Conservation (phyloP, 140 eudicot genomes). For the Erigeron philadelphicus region DNA sequence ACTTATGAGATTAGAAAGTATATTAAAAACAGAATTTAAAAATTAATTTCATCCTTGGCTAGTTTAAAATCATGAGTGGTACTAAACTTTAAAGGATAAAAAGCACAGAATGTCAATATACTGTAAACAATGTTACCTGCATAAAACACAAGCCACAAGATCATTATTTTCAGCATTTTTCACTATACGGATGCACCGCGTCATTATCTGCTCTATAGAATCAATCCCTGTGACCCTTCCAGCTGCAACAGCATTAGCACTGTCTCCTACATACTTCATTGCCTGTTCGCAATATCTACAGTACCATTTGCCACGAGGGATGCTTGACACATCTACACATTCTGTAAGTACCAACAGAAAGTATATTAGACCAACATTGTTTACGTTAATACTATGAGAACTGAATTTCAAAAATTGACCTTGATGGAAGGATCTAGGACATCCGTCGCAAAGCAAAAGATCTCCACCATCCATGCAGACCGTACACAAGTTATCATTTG, state of each 20-base stretch:
- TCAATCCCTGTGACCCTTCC: slow-evolving; percentile 74
- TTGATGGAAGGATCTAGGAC: slow-evolving; percentile 91
- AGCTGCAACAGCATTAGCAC: slow-evolving; percentile 77
- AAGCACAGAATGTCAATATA: background rate
- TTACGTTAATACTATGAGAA: background rate
- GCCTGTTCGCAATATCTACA: slow-evolving; percentile 62
- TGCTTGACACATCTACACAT: slow-evolving; percentile 49
- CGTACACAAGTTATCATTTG: slow-evolving; percentile 73
- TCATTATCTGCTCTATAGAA: slow-evolving; percentile 64
- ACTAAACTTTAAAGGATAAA: background rate
- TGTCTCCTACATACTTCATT: slow-evolving; percentile 43
- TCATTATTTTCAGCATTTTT: slow-evolving; percentile 55
- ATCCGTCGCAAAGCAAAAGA: slow-evolving; percentile 90
- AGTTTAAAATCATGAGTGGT: background rate
- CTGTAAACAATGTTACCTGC: slow-evolving; percentile 53
- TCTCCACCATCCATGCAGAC: slow-evolving; percentile 92
- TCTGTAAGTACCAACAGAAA: slow-evolving; percentile 40
- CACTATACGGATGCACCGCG: slow-evolving; percentile 77
- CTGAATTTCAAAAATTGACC: slow-evolving; percentile 35
- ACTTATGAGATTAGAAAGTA: too few relatives aligned
- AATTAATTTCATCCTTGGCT: too few relatives aligned
- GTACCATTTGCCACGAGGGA: slow-evolving; percentile 90
- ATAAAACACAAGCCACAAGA: slow-evolving; percentile 66
- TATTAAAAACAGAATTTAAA: too few relatives aligned
- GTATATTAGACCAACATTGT: slow-evolving; percentile 5